A percentile compares a stretch with the other conserved stretches of the same genome.
Evolutionary conservation across 2,329 filamentous ascomycete species (phyloP).

Genomic region (Talaromyces sp.): DNA sequence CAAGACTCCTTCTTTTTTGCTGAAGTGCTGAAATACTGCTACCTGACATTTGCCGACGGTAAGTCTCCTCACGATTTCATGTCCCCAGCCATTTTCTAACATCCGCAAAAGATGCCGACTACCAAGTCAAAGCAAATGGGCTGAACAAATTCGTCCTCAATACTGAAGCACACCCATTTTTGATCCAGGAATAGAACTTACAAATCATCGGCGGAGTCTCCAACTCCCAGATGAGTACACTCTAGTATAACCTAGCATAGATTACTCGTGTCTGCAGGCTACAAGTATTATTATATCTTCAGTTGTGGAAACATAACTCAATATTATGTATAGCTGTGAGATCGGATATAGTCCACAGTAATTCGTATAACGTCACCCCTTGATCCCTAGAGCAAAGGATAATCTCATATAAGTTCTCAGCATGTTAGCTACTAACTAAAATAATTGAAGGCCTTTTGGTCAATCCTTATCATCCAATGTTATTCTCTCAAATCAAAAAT

Average conservation of each 20-base stretch:
- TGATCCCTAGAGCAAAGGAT: no score
- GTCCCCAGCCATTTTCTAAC: neutral
- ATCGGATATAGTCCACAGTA: no score
- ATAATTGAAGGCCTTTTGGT: neutral
- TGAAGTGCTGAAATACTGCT: constrained; percentile 80
- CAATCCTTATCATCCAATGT: neutral
- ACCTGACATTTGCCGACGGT: constrained; percentile 58
- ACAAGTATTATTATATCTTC: no score
- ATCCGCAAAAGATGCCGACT: constrained; percentile 47
- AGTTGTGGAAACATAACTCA: no score
- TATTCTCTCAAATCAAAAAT: neutral
- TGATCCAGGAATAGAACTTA: constrained; percentile 22
- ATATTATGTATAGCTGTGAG: no score
- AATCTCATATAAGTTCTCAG: neutral
- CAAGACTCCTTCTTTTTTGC: constrained; percentile 88
- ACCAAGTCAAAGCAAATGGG: constrained; percentile 47
- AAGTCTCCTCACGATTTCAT: constrained; percentile 7
- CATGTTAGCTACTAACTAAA: neutral
- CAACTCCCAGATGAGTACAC: neutral
- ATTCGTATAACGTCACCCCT: no score
- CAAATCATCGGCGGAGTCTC: neutral
- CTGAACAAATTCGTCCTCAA: constrained; percentile 57
- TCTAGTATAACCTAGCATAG: no score
- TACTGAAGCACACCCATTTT: constrained; percentile 60
- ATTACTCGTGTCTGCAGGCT: no score